phyloP scores from a whole-genome alignment of 495 filamentous ascomycete species.

The Penicillium diatomitis region DNA sequence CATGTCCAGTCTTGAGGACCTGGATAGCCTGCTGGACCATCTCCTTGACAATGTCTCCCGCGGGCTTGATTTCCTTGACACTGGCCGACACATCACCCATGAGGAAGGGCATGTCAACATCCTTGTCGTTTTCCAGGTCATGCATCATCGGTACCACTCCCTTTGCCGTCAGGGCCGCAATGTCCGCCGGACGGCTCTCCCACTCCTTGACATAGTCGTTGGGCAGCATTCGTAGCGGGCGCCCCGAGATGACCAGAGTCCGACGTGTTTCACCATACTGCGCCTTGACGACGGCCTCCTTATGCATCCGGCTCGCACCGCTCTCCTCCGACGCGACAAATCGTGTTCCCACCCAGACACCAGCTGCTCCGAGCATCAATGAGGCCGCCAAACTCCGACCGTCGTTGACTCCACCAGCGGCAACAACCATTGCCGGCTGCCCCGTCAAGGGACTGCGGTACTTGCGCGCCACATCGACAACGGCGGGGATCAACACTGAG shows the following conservation, averaged over 20 bases:
- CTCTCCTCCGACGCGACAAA: slow-evolving; percentile 76
- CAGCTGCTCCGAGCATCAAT: slow-evolving; percentile 64
- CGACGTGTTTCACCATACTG: slow-evolving; percentile 64
- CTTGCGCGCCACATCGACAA: slow-evolving; percentile 59
- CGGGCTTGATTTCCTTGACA: slow-evolving; percentile 67
- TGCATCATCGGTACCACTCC: slow-evolving; percentile 71
- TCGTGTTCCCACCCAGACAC: slow-evolving; percentile 78
- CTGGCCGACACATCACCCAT: slow-evolving; percentile 91
- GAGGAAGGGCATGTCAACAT: slow-evolving; percentile 73
- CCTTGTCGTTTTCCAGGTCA: slow-evolving; percentile 68
- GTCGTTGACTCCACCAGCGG: slow-evolving; percentile 66
- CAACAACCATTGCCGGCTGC: slow-evolving; percentile 56
- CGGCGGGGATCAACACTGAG: slow-evolving; percentile 62
- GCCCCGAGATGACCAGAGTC: slow-evolving; percentile 69
- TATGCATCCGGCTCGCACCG: slow-evolving; percentile 67
- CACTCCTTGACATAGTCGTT: slow-evolving; percentile 76
- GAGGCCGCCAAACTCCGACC: slow-evolving; percentile 61
- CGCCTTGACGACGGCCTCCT: slow-evolving; percentile 68
- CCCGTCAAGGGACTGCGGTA: slow-evolving; percentile 50
- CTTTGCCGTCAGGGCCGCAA: slow-evolving; percentile 58
- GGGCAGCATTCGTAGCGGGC: slow-evolving; percentile 68
- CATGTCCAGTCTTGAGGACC: slow-evolving; percentile 44
- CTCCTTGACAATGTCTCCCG: slow-evolving; percentile 68
- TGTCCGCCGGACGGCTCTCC: slow-evolving; percentile 64
- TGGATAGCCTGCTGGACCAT: slow-evolving; percentile 76